Percentiles rank a stretch among this genome's conserved stretches.
phyloP scores from a whole-genome alignment of 805 yeast species.

The Yamadazyma philogaea region DNA sequence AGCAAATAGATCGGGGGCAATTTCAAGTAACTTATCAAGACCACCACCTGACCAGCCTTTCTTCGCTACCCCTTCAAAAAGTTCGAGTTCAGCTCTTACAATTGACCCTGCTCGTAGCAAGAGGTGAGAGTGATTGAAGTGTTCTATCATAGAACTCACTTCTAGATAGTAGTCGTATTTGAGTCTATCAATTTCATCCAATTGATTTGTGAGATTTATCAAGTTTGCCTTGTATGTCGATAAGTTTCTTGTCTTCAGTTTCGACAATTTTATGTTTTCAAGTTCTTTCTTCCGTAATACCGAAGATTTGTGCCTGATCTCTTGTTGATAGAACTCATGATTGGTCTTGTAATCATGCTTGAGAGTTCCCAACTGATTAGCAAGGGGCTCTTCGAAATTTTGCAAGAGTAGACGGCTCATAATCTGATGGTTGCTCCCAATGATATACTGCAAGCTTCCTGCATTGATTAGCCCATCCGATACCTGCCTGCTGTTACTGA shows the following conservation, averaged over 20 bases:
- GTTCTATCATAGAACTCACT: constrained; percentile 57
- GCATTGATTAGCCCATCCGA: constrained; percentile 67
- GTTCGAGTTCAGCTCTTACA: constrained; percentile 76
- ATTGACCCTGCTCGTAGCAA: constrained; percentile 58
- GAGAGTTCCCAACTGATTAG: constrained; percentile 43
- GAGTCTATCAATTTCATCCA: constrained; percentile 74
- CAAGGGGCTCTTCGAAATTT: constrained; percentile 56
- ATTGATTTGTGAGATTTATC: constrained; percentile 63
- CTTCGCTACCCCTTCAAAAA: constrained; percentile 73
- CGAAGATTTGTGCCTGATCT: constrained; percentile 51
- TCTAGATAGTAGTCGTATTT: constrained; percentile 73
- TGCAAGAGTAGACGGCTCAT: constrained; percentile 54
- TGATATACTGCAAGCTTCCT: constrained; percentile 72
- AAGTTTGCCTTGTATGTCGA: constrained; percentile 65
- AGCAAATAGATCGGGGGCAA: constrained; percentile 55
- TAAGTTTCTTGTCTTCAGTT: constrained; percentile 60
- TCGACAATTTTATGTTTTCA: constrained; percentile 56
- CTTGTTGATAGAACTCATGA: constrained; percentile 52
- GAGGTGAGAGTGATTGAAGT: constrained; percentile 52
- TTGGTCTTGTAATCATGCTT: constrained; percentile 41
- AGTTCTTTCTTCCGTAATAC: constrained; percentile 58
- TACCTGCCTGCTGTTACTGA: constrained; percentile 21
- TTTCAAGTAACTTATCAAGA: constrained; percentile 60
- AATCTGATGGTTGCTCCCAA: constrained; percentile 75
- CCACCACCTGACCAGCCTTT: constrained; percentile 92